Base-by-base conservation (phyloP, 1,139 yeast genomes). In the Saccharomycopsis hybrid region DNA sequence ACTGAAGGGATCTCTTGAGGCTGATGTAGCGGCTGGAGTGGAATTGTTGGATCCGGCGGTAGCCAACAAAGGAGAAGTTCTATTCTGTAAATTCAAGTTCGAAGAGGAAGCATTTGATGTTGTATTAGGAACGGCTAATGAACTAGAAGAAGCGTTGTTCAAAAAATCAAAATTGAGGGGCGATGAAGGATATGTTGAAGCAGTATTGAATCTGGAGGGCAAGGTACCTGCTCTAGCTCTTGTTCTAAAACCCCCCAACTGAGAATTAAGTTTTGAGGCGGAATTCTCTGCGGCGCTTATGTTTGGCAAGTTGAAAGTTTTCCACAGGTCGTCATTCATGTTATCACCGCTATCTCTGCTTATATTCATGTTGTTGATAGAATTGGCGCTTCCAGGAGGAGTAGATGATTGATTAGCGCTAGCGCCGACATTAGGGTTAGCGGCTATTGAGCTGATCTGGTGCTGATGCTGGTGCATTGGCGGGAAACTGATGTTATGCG, bases 161-260 rank as follows among this genome's bases (percentile, higher is more conserved):
- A 61, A 48, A 1, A 58, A 36, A 5, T 60, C 63, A 32, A 62
- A 54, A 41, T 52, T 58, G 39, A 59, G 47, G 3, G 60, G 38
- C 60, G 55, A 32, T 24, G 27, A 33, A n/a, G 43, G 43, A 3
- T 46, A 37, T 5, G 47, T 42, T 40, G 41, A 47, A n/a, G 56
- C 44, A 7, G 50, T 49, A 38, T 56, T 55, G 49, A 73, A 65
- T 43, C 73, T 65, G n/a, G 79, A 71, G 2, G 81, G 80, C 33
- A 76, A 60, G 11, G 84, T 78, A 2, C 82, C 83, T 2, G 84
- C 77, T 58, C 84, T 68, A 54, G 75, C 71, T 56, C 83, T 67
- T 13, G 73, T 62, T 57, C 70, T 60, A 41, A 65, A 62, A 28
- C 62, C 60, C 2, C 73, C 73, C 41, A 68, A 48, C 41, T 53